Evolutionary conservation across 495 filamentous ascomycete species (phyloP).

Genomic region (Daldinia childiae): DNA sequence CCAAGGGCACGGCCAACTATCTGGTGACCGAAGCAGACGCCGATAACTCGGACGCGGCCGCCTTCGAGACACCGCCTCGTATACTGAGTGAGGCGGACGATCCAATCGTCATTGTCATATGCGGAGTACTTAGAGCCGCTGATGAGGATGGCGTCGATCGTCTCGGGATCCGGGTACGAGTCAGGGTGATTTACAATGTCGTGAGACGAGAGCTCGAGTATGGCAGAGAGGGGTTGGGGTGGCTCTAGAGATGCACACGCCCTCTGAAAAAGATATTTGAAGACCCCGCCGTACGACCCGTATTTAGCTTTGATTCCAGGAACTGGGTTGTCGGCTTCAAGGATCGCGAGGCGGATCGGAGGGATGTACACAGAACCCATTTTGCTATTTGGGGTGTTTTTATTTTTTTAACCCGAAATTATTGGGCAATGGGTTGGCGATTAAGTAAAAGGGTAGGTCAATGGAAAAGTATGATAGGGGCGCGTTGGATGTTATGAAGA

Average conservation of each 20-base stretch:
- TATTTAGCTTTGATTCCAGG: conserved; percentile 67
- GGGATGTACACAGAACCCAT: conserved; percentile 44
- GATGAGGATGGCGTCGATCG: conserved; percentile 83
- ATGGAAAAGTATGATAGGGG: not conserved
- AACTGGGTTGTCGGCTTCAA: conserved; percentile 81
- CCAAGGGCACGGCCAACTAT: conserved; percentile 83
- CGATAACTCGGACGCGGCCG: conserved; percentile 70
- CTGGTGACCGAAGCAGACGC: conserved; percentile 93
- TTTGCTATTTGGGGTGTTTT: not conserved
- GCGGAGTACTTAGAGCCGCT: conserved; percentile 71
- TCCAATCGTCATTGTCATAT: conserved; percentile 76
- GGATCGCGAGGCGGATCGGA: conserved; percentile 80
- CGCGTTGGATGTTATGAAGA: not conserved
- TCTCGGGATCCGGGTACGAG: conserved; percentile 73
- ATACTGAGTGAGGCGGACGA: conserved; percentile 76
- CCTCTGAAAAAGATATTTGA: conserved; percentile 66
- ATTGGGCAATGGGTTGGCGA: not conserved
- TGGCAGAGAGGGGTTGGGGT: conserved; percentile 42
- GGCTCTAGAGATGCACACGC: conserved; percentile 49
- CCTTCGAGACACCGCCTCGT: conserved; percentile 63
- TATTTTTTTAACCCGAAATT: not conserved
- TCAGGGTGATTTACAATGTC: conserved; percentile 69
- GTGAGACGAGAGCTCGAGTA: conserved; percentile 69
- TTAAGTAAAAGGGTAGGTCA: not conserved
- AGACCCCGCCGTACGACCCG: conserved; percentile 77